phyloP scores from a whole-genome alignment of 1,284 basidiomycete species.

The Neolentinus lepideus region DNA sequence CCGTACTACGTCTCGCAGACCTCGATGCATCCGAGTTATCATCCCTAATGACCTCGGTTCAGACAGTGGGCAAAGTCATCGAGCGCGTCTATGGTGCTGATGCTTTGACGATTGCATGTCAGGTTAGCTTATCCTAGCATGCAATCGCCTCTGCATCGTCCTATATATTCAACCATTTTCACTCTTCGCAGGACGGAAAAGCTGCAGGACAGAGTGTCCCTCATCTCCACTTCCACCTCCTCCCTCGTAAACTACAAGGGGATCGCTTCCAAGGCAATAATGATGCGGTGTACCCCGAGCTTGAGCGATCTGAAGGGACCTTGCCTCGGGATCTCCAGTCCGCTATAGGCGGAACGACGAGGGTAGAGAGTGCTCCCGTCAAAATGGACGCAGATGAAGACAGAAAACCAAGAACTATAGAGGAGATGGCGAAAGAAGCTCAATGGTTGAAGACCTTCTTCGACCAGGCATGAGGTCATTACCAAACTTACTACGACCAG shows the following conservation, averaged over 20 bases:
- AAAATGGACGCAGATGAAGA: constrained; percentile 68
- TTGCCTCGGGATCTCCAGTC: constrained; percentile 33
- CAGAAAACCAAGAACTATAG: constrained; percentile 50
- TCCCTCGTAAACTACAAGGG: constrained; percentile 68
- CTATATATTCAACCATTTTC: constrained; percentile 3
- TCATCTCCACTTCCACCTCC: constrained; percentile 87
- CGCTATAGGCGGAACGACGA: constrained; percentile 12
- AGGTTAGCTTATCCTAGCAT: constrained; percentile 38
- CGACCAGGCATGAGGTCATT: constrained; percentile 3
- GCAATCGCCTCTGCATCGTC: background rate
- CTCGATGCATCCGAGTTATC: constrained; percentile 64
- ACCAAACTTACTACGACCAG: background rate
- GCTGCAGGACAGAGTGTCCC: constrained; percentile 84
- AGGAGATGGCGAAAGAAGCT: constrained; percentile 30
- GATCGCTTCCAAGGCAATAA: constrained; percentile 61
- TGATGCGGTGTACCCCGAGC: constrained; percentile 73
- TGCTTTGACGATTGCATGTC: constrained; percentile 75
- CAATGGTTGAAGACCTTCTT: constrained; percentile 26
- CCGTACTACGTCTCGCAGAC: constrained; percentile 72
- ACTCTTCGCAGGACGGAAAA: constrained; percentile 67
- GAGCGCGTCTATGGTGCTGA: constrained; percentile 70
- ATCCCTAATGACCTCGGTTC: constrained; percentile 74
- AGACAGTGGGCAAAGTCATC: constrained; percentile 61
- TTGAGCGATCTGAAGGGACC: constrained; percentile 60
- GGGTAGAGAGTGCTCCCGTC: constrained; percentile 21